These are phyloP conservation scores for Zygosaccharomyces rouxii DNA, from an alignment of 805 yeast genomes.

Conservation along the genomic window DNA sequence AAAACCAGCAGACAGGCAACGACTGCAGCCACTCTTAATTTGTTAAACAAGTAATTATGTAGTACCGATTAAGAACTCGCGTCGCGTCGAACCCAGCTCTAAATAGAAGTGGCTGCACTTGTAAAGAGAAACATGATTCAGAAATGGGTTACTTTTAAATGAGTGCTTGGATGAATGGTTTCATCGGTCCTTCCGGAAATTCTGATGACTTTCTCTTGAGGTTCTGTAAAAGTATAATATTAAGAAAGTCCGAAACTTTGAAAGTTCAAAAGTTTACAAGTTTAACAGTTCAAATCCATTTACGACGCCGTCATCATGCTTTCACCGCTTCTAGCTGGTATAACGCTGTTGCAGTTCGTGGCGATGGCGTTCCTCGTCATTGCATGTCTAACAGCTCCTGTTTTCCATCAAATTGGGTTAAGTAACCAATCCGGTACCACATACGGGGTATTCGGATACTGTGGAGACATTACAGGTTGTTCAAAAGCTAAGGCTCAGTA, in stretches of 20 bases:
- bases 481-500: constrained; percentile 45
- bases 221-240: not conserved
- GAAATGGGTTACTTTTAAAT: constrained; percentile 1
- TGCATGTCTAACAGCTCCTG: constrained; percentile 60
- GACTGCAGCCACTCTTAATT: not conserved
- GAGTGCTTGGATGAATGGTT: not conserved
- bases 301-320: constrained; percentile 1
- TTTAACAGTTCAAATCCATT: not conserved
- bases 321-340: constrained; percentile 7
- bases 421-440: constrained; percentile 38
- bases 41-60: not conserved
- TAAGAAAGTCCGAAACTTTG: too few relatives aligned
- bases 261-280: not conserved
- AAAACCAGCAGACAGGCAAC: not conserved
- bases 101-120: constrained; percentile 8
- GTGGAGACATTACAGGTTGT: constrained; percentile 40
- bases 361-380: constrained; percentile 61
- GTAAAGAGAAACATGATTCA: constrained; percentile 3
- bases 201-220: not conserved
- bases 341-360: constrained; percentile 38
- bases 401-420: constrained; percentile 44
- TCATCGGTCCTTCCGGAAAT: not conserved
- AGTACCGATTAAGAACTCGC: not conserved
- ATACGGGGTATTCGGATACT: constrained; percentile 69
- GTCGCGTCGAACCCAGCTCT: constrained; percentile 6